Base-by-base conservation (phyloP, 176 grass and related monocot genomes). In the Bolboschoenus planiculmis region DNA sequence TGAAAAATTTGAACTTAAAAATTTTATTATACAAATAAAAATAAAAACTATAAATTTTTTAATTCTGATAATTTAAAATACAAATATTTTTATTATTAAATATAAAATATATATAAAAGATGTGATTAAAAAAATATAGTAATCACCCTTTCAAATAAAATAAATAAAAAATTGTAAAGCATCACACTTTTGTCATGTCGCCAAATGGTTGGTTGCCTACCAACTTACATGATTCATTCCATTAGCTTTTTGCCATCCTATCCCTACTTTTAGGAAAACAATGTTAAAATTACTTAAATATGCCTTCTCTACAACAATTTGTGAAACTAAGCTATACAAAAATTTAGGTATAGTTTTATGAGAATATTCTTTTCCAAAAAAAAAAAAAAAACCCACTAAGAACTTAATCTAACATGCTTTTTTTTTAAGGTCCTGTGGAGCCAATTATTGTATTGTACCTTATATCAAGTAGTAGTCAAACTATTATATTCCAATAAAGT, bases 171-270 rank as follows among this genome's bases (percentile, higher is more conserved):
- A 14, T 50, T 18, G 3, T 74, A 24, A 74, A 74, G 68, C 23
- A 1, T 74, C 51, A 37, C 54, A 79, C 51, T 79, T 79, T 58
- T 58, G n/a, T 79, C 77, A 35, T 79, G 46, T 79, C 51, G 18
- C 8, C 35, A 51, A 34, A 10, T 79, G 50, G 77, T 79, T 79
- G 77, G 77, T 57, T 79, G 77, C 54, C 77, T 39, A n/a, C 51
- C 77, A 34, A 37, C 29, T 79, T 39, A 15, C 30, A 33, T 79
- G 29, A 79, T 50, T 57, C 30, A 58, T 4, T 79, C 48, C 47
- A 79, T 39, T 39, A 4, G 58, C 15, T 10, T 56, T 79, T 79
- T 13, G 10, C 30, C 29, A 24, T 21, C 24, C 14, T 79, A 36
- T 79, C 7, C 50, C 31, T 11, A 56, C 51, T 11, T 47, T 74